Evolutionary conservation across 768 basidiomycete genomes (phyloP).

Genomic region (Austroboletus festivus): DNA sequence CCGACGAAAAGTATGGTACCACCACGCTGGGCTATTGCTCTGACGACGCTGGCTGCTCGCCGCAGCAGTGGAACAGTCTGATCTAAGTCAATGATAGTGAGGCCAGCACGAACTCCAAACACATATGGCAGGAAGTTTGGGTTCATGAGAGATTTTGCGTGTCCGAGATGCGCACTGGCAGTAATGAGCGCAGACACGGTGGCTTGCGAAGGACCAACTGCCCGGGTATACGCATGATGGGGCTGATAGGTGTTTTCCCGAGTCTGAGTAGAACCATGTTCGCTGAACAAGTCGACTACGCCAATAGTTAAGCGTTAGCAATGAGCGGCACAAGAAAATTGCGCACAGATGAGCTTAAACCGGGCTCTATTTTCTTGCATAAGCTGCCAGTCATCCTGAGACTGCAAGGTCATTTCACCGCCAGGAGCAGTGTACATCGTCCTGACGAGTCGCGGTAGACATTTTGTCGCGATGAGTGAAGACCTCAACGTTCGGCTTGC

Average conservation of each 20-base stretch:
- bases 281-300: conserved; percentile 58
- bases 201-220: conserved; percentile 54
- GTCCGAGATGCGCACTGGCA: conserved; percentile 91
- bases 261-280: conserved; percentile 77
- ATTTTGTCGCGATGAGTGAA: conserved; percentile 21
- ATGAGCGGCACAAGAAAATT: conserved; percentile 16
- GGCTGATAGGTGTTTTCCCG: conserved; percentile 69
- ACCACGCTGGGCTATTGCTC: conserved; percentile 73
- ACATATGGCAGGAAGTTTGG: conserved; percentile 89
- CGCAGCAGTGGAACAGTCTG: conserved; percentile 89
- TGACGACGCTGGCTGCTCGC: conserved; percentile 84
- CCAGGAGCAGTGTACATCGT: conserved; percentile 31
- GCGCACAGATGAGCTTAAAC: conserved; percentile 52
- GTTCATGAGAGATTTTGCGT: conserved; percentile 79
- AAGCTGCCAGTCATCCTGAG: conserved; percentile 60
- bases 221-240: conserved; percentile 64
- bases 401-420: conserved; percentile 36
- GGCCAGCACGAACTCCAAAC: conserved; percentile 85
- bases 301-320: conserved; percentile 10
- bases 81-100: conserved; percentile 94
- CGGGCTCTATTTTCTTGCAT: conserved; percentile 60
- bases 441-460: conserved; percentile 23
- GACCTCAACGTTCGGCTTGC: conserved; percentile 23
- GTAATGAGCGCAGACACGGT: conserved; percentile 90
- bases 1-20: conserved; percentile 91